phyloP scores from a whole-genome alignment of 73 alveolate genomes.

The Paramecium pentaurelia region DNA sequence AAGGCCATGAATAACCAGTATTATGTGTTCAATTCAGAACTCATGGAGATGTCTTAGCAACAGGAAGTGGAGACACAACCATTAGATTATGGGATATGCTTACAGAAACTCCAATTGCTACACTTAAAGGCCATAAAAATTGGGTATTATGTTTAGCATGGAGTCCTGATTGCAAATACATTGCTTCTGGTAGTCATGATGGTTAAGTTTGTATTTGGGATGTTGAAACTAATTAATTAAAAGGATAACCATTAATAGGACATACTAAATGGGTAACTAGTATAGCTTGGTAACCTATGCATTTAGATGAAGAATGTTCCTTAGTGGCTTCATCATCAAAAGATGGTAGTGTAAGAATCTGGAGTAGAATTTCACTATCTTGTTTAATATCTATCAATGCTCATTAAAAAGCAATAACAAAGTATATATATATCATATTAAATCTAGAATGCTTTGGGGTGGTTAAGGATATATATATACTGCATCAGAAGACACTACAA shows the following conservation, averaged over 20 bases:
- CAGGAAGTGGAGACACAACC: conserved; percentile 98
- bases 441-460: conserved; percentile 83
- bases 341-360: conserved; percentile 92
- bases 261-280: conserved; percentile 96
- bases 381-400: conserved; percentile 77
- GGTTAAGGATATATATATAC: conserved; percentile 92
- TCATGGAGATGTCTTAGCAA: conserved; percentile 87
- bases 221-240: conserved; percentile 75
- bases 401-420: conserved; percentile 95
- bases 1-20: conserved; percentile 98
- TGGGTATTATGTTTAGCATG: conserved; percentile 86
- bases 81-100: conserved; percentile 97
- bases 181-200: conserved; percentile 92
- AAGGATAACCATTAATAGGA: conserved; percentile 82
- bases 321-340: conserved; percentile 77
- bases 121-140: conserved; percentile 85
- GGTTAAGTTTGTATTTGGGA: conserved; percentile 88
- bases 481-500: conserved; percentile 96
- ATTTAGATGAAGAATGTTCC: conserved; percentile 78
- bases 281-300: conserved; percentile 97
- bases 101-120: conserved; percentile 94
- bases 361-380: conserved; percentile 88
- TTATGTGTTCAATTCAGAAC: conserved; percentile 76
- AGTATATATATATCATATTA: neutral
- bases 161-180: conserved; percentile 84